phyloP scores from a whole-genome alignment of 1,284 basidiomycete species.

The Thecaphora thlaspeos region DNA sequence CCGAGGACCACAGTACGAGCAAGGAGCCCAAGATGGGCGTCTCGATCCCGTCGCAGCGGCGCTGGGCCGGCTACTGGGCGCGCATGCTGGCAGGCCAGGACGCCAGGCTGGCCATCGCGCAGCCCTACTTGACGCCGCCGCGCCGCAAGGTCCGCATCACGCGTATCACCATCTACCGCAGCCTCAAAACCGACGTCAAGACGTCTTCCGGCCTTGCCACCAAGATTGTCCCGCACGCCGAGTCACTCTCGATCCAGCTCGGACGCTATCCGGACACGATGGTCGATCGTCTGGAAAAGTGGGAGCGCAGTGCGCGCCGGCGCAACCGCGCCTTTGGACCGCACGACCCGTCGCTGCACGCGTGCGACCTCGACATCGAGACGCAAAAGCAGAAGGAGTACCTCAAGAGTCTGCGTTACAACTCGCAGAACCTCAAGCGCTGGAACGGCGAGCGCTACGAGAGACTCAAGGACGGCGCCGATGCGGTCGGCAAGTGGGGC shows the following conservation, averaged over 20 bases:
- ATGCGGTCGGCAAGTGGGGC: constrained; percentile 41
- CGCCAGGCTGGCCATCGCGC: constrained; percentile 20
- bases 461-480: constrained; percentile 7
- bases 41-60: constrained; percentile 37
- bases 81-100: constrained; percentile 35
- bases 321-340: constrained; percentile 34
- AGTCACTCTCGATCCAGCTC: constrained; percentile 34
- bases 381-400: constrained; percentile 17
- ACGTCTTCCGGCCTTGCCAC: constrained; percentile 4
- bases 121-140: constrained; percentile 5
- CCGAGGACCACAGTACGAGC: constrained; percentile 18
- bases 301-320: constrained; percentile 40
- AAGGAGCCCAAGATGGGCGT: constrained; percentile 38
- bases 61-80: constrained; percentile 48
- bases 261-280: constrained; percentile 34
- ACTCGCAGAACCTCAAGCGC: constrained; percentile 18
- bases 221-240: constrained; percentile 27
- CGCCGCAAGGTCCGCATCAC: constrained; percentile 35
- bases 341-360: constrained; percentile 28
- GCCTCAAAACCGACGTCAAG: background rate
- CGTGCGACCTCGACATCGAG: constrained; percentile 24
- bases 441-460: constrained; percentile 14
- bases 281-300: constrained; percentile 34
- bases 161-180: constrained; percentile 28
- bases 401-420: constrained; percentile 22